phyloP scores from a whole-genome alignment of 495 filamentous ascomycete species.

The Penicillium crystallinum region DNA sequence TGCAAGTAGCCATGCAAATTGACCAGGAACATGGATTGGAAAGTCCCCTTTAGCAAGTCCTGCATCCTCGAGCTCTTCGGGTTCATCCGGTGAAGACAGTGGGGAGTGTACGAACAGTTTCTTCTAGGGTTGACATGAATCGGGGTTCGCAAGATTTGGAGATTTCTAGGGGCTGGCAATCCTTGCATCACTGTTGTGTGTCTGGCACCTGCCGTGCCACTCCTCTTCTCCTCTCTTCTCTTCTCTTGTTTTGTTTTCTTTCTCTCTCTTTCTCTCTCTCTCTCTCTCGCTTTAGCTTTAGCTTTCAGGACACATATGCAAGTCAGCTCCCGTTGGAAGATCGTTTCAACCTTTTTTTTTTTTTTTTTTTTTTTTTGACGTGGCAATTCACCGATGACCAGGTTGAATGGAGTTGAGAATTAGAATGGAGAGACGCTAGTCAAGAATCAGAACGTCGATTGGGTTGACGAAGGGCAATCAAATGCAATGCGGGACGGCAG shows the following conservation, averaged over 20 bases:
- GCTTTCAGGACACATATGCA: not conserved
- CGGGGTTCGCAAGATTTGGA: not conserved
- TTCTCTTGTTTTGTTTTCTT: not conserved
- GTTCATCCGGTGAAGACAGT: not conserved
- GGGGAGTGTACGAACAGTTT: not conserved
- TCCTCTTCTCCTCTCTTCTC: too few species aligned
- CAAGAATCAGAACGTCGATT: too few species aligned
- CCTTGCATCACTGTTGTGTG: not conserved
- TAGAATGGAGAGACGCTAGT: too few species aligned
- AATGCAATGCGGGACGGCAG: slow-evolving; percentile 30
- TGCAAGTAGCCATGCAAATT: slow-evolving; percentile 24
- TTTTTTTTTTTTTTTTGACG: too few species aligned
- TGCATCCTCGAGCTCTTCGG: not conserved
- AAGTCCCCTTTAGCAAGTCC: not conserved
- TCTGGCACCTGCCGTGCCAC: not conserved
- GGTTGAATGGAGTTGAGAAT: too few species aligned
- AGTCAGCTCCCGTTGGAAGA: not conserved
- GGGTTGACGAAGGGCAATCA: slow-evolving; percentile 14
- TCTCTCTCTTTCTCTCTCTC: too few species aligned
- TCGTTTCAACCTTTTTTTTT: not conserved
- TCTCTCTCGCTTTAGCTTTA: too few species aligned
- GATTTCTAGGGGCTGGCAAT: not conserved
- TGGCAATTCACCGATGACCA: too few species aligned
- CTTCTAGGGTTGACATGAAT: too few species aligned
- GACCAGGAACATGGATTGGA: slow-evolving; percentile 25